Conservation (phyloP, 805 yeast genomes). For the Blastobotrys terrestris region DNA sequence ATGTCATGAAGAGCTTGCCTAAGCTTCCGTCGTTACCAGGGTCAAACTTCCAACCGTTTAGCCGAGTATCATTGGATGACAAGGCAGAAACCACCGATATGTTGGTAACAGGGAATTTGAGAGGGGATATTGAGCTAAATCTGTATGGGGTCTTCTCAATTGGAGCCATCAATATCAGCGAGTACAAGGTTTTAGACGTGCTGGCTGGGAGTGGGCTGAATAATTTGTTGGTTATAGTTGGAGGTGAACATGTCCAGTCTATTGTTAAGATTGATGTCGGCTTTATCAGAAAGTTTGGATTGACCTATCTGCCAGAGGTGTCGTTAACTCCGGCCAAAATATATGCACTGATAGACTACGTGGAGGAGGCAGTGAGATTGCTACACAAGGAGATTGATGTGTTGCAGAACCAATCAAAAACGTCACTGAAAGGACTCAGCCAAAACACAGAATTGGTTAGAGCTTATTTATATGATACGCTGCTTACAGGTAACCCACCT, state of each 20-base stretch:
- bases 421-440: constrained; percentile 23
- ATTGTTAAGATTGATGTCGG: constrained; percentile 13
- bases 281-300: constrained; percentile 29
- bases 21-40: constrained; percentile 13
- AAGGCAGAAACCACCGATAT: constrained; percentile 11
- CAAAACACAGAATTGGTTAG: constrained; percentile 27
- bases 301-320: constrained; percentile 28
- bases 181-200: constrained; percentile 7
- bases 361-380: constrained; percentile 27
- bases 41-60: constrained; percentile 7
- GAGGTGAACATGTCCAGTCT: neutral
- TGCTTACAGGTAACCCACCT: constrained; percentile 46
- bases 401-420: constrained; percentile 2
- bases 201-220: constrained; percentile 9
- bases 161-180: constrained; percentile 16
- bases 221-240: constrained; percentile 5
- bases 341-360: constrained; percentile 30
- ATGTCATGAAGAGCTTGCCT: constrained; percentile 24
- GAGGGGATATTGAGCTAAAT: constrained; percentile 24
- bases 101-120: constrained; percentile 26
- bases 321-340: constrained; percentile 34
- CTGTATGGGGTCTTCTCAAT: constrained; percentile 33
- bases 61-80: constrained; percentile 10
- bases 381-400: constrained; percentile 28
- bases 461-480: constrained; percentile 36